These are phyloP conservation scores for Solanum peruvianum DNA, from an alignment of 257 asterid genomes.

Conservation along the genomic window DNA sequence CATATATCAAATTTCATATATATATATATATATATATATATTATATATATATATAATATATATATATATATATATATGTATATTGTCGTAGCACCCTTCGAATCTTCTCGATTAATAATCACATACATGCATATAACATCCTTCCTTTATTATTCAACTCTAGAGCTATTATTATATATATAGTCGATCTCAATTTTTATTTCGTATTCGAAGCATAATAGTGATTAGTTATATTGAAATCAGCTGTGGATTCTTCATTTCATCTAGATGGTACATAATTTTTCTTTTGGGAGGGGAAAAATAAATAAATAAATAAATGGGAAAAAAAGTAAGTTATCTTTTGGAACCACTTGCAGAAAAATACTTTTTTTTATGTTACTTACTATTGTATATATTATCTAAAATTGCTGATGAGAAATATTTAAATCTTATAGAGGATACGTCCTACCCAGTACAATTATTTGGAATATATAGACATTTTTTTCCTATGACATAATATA, in stretches of 20 bases:
- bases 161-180: neutral
- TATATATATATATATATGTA: neutral
- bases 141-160: neutral
- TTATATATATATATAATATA: neutral
- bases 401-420: neutral
- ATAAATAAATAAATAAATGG: neutral
- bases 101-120: neutral
- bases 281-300: neutral
- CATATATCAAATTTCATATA: neutral
- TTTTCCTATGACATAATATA: neutral
- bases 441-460: slow-evolving; percentile 1
- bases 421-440: neutral
- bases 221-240: neutral
- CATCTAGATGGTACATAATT: neutral
- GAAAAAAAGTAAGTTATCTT: neutral
- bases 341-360: neutral
- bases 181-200: neutral
- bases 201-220: neutral
- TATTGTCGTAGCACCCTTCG: neutral
- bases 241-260: neutral
- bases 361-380: neutral
- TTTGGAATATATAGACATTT: neutral
- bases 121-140: neutral
- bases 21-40: neutral
- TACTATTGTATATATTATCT: neutral